A percentile compares a stretch with the other conserved stretches of the same genome.
Conservation (phyloP, 2,329 filamentous ascomycete genomes). For the Lachnellula arida region DNA sequence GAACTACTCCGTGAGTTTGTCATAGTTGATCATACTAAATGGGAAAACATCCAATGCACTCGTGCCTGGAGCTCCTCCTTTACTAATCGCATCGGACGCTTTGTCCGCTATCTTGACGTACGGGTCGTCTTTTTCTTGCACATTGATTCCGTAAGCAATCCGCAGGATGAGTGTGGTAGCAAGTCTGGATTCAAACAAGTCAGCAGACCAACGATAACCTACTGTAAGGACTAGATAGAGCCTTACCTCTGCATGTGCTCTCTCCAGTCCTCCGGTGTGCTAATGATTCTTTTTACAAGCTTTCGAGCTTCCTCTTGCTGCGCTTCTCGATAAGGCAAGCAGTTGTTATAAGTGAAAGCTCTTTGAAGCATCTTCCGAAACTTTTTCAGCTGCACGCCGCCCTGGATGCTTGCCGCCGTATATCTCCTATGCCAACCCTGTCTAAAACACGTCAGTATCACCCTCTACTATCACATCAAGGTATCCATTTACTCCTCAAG, state of each 20-base stretch:
- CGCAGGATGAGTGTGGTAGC: slow-evolving; percentile 37
- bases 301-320: slow-evolving; percentile 30
- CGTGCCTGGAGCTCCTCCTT: slow-evolving; percentile 19
- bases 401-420: slow-evolving; percentile 39
- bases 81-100: slow-evolving; percentile 11
- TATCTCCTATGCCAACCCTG: slow-evolving; percentile 35
- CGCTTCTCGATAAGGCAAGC: slow-evolving; percentile 24
- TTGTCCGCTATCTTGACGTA: slow-evolving; percentile 35
- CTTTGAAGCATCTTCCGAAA: slow-evolving; percentile 41
- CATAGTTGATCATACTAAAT: slow-evolving; percentile 32
- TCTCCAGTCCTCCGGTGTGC: slow-evolving; percentile 34
- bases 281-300: slow-evolving; percentile 30
- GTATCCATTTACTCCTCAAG: slow-evolving; percentile 4
- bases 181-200: slow-evolving; percentile 26
- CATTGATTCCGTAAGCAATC: slow-evolving; percentile 39
- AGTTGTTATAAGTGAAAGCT: slow-evolving; percentile 36
- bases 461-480: neutral
- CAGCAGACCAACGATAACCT: neutral
- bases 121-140: slow-evolving; percentile 34
- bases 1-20: neutral
- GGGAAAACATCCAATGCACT: slow-evolving; percentile 45
- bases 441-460: neutral
- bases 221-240: neutral
- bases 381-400: slow-evolving; percentile 35
- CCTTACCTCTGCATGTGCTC: slow-evolving; percentile 20